phyloP scores from a whole-genome alignment of 345 rosid species.

The Syzygium oleosum region DNA sequence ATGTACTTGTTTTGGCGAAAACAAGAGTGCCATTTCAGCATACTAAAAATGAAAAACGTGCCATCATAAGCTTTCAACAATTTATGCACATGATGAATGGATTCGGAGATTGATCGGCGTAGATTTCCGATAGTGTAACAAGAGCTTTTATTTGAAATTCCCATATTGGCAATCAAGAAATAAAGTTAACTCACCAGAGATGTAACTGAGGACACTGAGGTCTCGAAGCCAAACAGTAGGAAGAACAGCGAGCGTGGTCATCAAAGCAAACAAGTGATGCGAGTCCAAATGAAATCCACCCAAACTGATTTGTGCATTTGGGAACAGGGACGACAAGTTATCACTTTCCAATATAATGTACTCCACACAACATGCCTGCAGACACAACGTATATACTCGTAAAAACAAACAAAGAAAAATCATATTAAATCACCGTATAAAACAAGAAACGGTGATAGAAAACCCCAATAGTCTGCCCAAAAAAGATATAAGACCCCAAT shows the following conservation, averaged over 20 bases:
- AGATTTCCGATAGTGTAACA: background rate
- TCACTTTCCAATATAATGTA: slow-evolving; percentile 87
- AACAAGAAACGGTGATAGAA: background rate
- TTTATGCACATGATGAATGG: background rate
- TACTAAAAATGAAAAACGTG: background rate
- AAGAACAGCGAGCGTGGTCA: slow-evolving; percentile 67
- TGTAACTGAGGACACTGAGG: slow-evolving; percentile 73
- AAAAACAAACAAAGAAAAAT: background rate
- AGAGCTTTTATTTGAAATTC: background rate
- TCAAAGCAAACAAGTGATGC: slow-evolving; percentile 56
- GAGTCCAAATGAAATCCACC: slow-evolving; percentile 52
- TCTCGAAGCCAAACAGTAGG: slow-evolving; percentile 95
- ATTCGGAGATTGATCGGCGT: background rate
- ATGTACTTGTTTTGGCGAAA: background rate
- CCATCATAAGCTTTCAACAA: background rate
- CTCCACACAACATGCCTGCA: slow-evolving; percentile 90
- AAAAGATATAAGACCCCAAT: background rate
- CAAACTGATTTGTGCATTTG: slow-evolving; percentile 56
- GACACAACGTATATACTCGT: background rate
- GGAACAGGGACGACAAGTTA: slow-evolving; percentile 78
- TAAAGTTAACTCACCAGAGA: slow-evolving; percentile 49
- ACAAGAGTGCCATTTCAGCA: background rate
- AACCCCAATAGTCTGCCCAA: background rate
- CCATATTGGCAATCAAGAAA: background rate
- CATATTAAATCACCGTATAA: background rate